Evolutionary conservation across 371 early-diverging fungal species (phyloP), one percentile per base, ranked within the genome.

Genomic region (Dinochytrium kinnereticum): DNA sequence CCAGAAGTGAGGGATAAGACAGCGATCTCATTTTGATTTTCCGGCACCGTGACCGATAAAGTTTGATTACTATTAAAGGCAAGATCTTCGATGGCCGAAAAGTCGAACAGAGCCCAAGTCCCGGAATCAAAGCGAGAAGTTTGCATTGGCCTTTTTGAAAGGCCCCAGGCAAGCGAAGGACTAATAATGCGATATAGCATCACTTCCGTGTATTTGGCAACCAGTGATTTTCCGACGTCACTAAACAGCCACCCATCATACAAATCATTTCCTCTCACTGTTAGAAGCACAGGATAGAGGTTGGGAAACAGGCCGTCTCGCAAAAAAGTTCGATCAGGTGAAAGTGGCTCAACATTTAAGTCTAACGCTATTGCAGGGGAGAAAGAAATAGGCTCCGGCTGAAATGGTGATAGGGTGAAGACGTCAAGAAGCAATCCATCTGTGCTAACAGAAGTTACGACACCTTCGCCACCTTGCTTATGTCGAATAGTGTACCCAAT

Each of bases 141-240:
- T 44, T 44, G 44, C 7, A 44, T 44, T 19, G 44, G 44, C 7
- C 44, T 44, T 13, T 19, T 44, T 19, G 44, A 44, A 44, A 53
- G 26, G 10, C 55, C 55, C 5, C 5, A n/a, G 7, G 55, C 55
- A 5, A n/a, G 13, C 26, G 55, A 5, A 5, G 55, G 24, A 21
- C n/a, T 5, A 13, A 24, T 5, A n/a, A 53, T 53, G 5, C 26
- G 13, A 10, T 33, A 30, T 34, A 61, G 30, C 61, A 61, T 33
- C 17, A 61, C 17, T 7, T 5, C 30, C 10, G 31, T 34, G 15
- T 13, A 7, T 24, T 64, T 64, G 0, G 67, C 64, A 7, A 74
- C 57, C 0, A 78, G 66, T 3, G 75, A 66, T 36, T 78, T 78
- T 37, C 78, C 78, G 15, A 78, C 49, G 38, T 78, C 78, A 26